Percentiles rank a stretch among this genome's conserved stretches.
phyloP scores from a whole-genome alignment of 306 rosid genomes.

The Acacia melanoxylon region DNA sequence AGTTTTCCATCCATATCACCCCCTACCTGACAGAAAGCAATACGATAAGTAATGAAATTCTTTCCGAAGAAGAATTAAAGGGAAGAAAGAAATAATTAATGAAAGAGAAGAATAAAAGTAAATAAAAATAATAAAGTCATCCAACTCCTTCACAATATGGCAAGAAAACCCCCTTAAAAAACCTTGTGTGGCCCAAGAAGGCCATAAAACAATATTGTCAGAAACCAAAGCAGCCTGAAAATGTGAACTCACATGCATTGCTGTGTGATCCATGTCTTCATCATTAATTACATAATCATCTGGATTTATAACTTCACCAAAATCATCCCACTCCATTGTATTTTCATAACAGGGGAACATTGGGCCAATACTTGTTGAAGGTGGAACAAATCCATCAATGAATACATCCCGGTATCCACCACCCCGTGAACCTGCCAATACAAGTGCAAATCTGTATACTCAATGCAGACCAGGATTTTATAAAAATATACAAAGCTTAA shows the following conservation, averaged over 20 bases:
- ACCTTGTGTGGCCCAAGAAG: not conserved
- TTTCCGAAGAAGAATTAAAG: not conserved
- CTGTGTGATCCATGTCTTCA: constrained; percentile 80
- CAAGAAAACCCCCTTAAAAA: not conserved
- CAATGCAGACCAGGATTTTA: not conserved
- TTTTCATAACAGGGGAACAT: constrained; percentile 88
- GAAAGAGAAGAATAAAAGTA: not conserved
- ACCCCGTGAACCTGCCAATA: constrained; percentile 54
- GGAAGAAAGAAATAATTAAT: not conserved
- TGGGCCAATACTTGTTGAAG: constrained; percentile 81
- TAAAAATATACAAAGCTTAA: not conserved
- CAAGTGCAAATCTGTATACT: constrained; percentile 37
- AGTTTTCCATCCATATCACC: constrained; percentile 84
- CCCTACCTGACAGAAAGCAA: constrained; percentile 56
- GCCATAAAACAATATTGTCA: not conserved
- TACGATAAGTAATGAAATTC: constrained; percentile 11
- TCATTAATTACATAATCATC: constrained; percentile 95
- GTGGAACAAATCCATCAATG: constrained; percentile 89
- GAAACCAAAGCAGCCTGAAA: not conserved
- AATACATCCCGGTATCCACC: constrained; percentile 67
- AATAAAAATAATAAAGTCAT: not conserved
- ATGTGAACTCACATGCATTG: constrained; percentile 59
- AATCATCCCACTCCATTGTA: constrained; percentile 88
- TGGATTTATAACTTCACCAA: constrained; percentile 98
- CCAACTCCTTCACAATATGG: not conserved